These are phyloP conservation scores for Eimeria sp. DNA, from an alignment of 169 alveolate species.

Conservation along the genomic window DNA sequence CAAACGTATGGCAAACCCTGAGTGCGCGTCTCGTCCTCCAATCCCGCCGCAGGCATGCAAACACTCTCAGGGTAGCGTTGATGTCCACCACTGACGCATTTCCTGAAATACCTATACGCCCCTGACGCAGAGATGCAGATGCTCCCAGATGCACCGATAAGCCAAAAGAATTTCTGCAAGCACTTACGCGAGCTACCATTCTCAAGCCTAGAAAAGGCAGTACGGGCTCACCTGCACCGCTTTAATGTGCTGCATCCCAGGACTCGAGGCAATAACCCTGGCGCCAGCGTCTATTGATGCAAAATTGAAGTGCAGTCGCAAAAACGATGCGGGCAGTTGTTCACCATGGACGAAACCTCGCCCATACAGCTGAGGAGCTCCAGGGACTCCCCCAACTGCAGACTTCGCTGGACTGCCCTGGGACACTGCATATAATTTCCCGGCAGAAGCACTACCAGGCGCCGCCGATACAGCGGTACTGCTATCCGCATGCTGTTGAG, in stretches of 20 bases:
- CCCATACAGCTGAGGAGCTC: conserved; percentile 77
- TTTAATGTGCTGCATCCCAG: conserved; percentile 84
- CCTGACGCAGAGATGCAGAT: neutral
- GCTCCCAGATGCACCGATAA: neutral
- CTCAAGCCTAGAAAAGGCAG: neutral
- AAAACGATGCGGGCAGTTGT: conserved; percentile 82
- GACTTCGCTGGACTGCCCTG: conserved; percentile 20
- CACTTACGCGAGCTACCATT: neutral
- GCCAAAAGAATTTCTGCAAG: neutral
- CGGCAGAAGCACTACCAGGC: neutral
- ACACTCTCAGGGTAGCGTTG: conserved; percentile 4
- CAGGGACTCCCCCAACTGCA: conserved; percentile 24
- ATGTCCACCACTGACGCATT: neutral
- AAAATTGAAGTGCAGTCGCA: conserved; percentile 89
- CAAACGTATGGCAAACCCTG: neutral
- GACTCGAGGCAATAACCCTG: conserved; percentile 89
- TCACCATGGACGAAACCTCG: conserved; percentile 85
- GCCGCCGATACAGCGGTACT: neutral
- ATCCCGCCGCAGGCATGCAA: neutral
- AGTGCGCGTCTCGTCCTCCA: neutral
- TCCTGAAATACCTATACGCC: neutral
- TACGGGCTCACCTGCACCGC: conserved; percentile 84
- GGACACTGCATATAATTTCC: neutral
- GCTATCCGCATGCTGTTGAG: neutral
- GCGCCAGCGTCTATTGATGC: conserved; percentile 93